These are phyloP conservation scores for Leccinum longicurvipes DNA, from an alignment of 768 basidiomycete genomes.

Conservation along the genomic window DNA sequence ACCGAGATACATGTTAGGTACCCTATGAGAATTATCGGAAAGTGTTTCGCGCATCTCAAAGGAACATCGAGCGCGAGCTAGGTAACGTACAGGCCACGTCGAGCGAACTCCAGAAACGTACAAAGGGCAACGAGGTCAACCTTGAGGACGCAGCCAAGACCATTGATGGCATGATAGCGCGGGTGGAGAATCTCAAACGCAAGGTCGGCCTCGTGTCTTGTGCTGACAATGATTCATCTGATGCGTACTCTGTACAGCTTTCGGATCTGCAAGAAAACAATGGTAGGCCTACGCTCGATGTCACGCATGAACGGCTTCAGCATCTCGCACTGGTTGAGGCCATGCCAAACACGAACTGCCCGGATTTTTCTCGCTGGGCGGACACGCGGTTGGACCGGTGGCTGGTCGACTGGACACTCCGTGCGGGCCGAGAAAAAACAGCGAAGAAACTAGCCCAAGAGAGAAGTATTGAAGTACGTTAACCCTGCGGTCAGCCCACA, in stretches of 20 bases:
- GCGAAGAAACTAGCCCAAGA: constrained; percentile 75
- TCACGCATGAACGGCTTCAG: constrained; percentile 70
- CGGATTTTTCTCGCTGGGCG: constrained; percentile 73
- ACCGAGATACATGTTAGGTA: constrained; percentile 48
- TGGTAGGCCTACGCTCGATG: constrained; percentile 59
- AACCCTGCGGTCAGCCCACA: constrained; percentile 17
- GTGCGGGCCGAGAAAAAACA: constrained; percentile 73
- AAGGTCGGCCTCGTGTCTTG: constrained; percentile 55
- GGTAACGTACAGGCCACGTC: constrained; percentile 53
- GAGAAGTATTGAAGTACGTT: constrained; percentile 72
- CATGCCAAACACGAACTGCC: constrained; percentile 46
- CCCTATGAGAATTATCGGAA: constrained; percentile 89
- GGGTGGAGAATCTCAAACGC: constrained; percentile 77
- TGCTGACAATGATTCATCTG: constrained; percentile 12
- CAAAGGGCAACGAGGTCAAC: constrained; percentile 35
- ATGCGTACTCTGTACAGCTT: constrained; percentile 36
- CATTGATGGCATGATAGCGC: constrained; percentile 73
- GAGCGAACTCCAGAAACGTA: constrained; percentile 55
- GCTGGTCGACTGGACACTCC: constrained; percentile 89
- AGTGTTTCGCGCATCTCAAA: constrained; percentile 80
- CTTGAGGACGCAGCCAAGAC: constrained; percentile 54
- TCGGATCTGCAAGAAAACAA: constrained; percentile 46
- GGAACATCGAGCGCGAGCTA: constrained; percentile 78
- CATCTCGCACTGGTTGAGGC: constrained; percentile 66
- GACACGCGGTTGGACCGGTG: constrained; percentile 81